phyloP scores from a whole-genome alignment of 305 asterid species.

The Solanum hybrid region DNA sequence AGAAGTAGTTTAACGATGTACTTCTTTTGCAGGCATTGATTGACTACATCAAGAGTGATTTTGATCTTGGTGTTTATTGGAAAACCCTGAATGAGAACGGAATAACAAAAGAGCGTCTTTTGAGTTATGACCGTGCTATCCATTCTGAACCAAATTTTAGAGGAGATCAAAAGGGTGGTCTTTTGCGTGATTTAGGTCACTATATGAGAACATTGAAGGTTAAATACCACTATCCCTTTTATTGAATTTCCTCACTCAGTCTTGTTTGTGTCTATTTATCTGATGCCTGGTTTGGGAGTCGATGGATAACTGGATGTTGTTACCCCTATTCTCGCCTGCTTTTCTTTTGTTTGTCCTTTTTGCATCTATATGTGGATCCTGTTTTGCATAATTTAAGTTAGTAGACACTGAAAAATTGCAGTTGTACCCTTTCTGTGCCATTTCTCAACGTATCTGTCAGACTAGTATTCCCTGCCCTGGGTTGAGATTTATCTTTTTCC shows the following conservation, averaged over 20 bases:
- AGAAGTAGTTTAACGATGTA: background rate
- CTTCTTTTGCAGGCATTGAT: constrained; percentile 64
- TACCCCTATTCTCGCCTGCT: background rate
- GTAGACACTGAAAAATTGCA: background rate
- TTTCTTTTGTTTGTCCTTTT: background rate
- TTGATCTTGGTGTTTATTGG: constrained; percentile 83
- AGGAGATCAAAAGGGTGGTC: constrained; percentile 77
- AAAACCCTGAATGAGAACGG: constrained; percentile 89
- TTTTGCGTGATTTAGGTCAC: constrained; percentile 84
- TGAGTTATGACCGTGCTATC: constrained; percentile 96
- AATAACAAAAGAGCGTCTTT: constrained; percentile 91
- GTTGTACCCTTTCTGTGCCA: background rate
- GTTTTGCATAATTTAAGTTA: background rate
- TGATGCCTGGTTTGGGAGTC: background rate
- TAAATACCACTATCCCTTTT: constrained; percentile 11
- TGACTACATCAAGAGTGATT: constrained; percentile 74
- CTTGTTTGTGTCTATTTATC: background rate
- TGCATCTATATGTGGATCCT: background rate
- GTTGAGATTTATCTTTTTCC: background rate
- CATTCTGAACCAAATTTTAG: constrained; percentile 82
- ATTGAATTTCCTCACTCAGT: background rate
- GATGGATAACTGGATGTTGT: background rate
- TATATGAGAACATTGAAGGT: constrained; percentile 97
- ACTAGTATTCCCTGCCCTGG: background rate
- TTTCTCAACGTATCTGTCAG: background rate